These are phyloP conservation scores for Sclerospora graminicola DNA, from an alignment of 352 stramenopile species.

Conservation along the genomic window DNA sequence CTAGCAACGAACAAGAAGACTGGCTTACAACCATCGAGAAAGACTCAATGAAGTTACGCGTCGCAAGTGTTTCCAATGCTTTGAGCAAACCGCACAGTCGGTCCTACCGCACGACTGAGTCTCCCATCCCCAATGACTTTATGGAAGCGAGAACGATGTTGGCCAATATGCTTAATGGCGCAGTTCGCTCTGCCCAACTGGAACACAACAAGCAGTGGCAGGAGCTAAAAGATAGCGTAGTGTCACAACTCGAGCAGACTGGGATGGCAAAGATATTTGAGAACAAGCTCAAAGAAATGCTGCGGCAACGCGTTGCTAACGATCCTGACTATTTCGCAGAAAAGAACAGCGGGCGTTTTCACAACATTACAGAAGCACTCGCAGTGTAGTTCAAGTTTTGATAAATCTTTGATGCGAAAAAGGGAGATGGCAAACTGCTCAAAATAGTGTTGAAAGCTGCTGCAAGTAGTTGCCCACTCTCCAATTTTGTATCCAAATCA, in stretches of 20 bases:
- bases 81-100: constrained; percentile 41
- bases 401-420: too few species aligned
- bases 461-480: too few species aligned
- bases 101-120: constrained; percentile 38
- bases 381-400: constrained; percentile 16
- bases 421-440: background rate
- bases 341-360: constrained; percentile 36
- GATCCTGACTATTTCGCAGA: constrained; percentile 43
- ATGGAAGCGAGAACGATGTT: constrained; percentile 52
- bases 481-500: too few species aligned
- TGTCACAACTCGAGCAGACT: constrained; percentile 37
- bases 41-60: constrained; percentile 37
- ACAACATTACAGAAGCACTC: constrained; percentile 46
- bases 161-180: constrained; percentile 47
- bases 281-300: constrained; percentile 49
- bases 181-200: constrained; percentile 44
- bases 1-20: constrained; percentile 36
- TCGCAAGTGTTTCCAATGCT: constrained; percentile 17
- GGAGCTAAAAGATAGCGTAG: constrained; percentile 37
- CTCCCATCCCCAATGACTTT: constrained; percentile 49
- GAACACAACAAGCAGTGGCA: constrained; percentile 50
- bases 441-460: too few species aligned
- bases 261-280: constrained; percentile 40
- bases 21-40: constrained; percentile 59
- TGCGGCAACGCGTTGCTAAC: constrained; percentile 36